These are phyloP conservation scores for Ballota nigra DNA, from an alignment of 257 asterid species.

Conservation along the genomic window DNA sequence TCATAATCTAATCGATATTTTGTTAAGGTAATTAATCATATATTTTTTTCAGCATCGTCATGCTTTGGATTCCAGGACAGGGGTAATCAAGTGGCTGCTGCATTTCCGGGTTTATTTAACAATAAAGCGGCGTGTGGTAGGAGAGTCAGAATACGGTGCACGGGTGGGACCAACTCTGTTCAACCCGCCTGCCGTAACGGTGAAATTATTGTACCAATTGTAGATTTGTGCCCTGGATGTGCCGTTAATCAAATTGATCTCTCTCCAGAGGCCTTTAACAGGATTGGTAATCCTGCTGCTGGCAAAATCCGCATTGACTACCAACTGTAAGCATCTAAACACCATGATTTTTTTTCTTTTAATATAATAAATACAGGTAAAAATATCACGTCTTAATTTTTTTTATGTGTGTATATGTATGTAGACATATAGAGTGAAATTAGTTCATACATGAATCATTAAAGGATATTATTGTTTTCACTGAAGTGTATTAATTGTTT, in stretches of 20 bases:
- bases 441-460: too few species aligned
- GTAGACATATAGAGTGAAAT: too few species aligned
- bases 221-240: constrained; percentile 36
- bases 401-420: too few species aligned
- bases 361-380: too few species aligned
- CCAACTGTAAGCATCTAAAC: background rate
- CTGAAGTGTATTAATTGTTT: too few species aligned
- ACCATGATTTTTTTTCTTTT: background rate
- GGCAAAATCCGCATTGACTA: constrained; percentile 26
- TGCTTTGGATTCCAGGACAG: constrained; percentile 6
- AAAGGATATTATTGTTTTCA: too few species aligned
- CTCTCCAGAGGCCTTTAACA: constrained; percentile 35
- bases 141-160: constrained; percentile 27
- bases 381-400: too few species aligned
- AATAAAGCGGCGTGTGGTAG: constrained; percentile 33
- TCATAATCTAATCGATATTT: too few species aligned
- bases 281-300: constrained; percentile 35
- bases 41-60: background rate
- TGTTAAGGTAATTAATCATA: too few species aligned
- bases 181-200: constrained; percentile 30
- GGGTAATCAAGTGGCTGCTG: constrained; percentile 34
- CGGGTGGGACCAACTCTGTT: constrained; percentile 24
- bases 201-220: constrained; percentile 26
- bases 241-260: constrained; percentile 35
- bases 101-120: constrained; percentile 26